Base-by-base conservation (phyloP, 2,329 filamentous ascomycete species). In the Paecilomyces fulvus region DNA sequence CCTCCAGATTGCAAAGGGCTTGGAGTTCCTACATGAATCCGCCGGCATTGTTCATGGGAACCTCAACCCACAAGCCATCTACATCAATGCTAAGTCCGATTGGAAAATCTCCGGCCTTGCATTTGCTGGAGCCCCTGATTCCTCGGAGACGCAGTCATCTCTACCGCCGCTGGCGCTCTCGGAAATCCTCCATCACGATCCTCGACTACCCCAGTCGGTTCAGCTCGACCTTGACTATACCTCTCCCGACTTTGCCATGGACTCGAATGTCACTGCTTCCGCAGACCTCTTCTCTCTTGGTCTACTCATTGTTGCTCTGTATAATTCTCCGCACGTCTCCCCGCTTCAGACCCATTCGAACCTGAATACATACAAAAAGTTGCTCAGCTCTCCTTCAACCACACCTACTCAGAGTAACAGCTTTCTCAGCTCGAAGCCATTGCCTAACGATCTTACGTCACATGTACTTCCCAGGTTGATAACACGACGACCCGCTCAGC, bases 41-140 rank as follows among this genome's bases (percentile, higher is more conserved):
- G 92, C 92, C 9, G 90, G 90, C 0, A 80, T 99, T 52, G 90
- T 97, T 0, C 94, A 99, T 73, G 90, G 89, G 51, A 99, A 99
- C 69, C 73, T 99, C 61, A 97, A 92, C 0, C 94, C 94, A 0
- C 92, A 97, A 61, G 89, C 92, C 17, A 85, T 99, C 61, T 87
- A 96, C 62, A 85, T 99, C 72, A 99, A 99, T 74, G 84, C 89
- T 46, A 99, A 99, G 83, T 95, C 90, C 51, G 94, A 99, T 73
- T 99, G 94, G 94, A 99, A 99, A 72, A 89, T 99, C 59, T 92
- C 91, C 64, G 94, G 92, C n/a, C 81, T 99, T 43, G 84, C 88
- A 0, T 99, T 96, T 71, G 90, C 88, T 69, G 89, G 89, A 50
- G 89, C 91, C 12, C 84, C 89, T 52, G 88, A 91, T 63, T 82